phyloP scores from a whole-genome alignment of 306 rosid species.

The Urtica urens region DNA sequence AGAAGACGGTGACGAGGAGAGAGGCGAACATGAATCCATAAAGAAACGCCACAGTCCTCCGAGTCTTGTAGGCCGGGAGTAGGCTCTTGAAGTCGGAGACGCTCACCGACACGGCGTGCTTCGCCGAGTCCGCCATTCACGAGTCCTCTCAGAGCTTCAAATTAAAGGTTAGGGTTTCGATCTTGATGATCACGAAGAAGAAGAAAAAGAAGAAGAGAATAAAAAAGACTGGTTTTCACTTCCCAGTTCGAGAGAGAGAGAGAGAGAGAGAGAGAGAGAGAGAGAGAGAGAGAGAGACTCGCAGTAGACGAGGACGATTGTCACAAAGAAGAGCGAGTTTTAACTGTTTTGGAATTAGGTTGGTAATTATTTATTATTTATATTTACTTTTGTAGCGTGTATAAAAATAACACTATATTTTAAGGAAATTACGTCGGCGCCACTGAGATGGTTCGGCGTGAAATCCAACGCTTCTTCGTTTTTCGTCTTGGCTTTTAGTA shows the following conservation, averaged over 20 bases:
- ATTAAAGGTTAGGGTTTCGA: neutral
- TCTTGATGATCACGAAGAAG: too few relatives aligned
- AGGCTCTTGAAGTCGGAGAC: slow-evolving; percentile 45
- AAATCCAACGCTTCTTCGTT: neutral
- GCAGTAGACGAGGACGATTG: slow-evolving; percentile 19
- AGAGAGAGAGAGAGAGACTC: neutral
- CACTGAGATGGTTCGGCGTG: neutral
- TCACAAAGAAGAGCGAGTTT: slow-evolving; percentile 3
- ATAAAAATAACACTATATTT: neutral
- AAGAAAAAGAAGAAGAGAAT: neutral
- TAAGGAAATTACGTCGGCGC: slow-evolving; percentile 6
- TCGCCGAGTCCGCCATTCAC: slow-evolving; percentile 65
- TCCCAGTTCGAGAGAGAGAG: neutral
- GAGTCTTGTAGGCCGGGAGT: slow-evolving; percentile 47
- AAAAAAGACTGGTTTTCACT: neutral
- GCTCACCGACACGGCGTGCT: slow-evolving; percentile 40
- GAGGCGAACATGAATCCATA: slow-evolving; percentile 57
- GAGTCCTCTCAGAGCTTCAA: neutral
- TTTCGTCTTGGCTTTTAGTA: neutral
- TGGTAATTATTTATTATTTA: neutral
- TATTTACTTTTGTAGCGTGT: neutral
- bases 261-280: neutral
- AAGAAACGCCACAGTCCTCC: slow-evolving; percentile 44
- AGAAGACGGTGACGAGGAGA: slow-evolving; percentile 54
- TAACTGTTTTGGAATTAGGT: neutral